These are phyloP conservation scores for Niveomyces coronatus DNA, from an alignment of 2,329 filamentous ascomycete species.

Conservation along the genomic window DNA sequence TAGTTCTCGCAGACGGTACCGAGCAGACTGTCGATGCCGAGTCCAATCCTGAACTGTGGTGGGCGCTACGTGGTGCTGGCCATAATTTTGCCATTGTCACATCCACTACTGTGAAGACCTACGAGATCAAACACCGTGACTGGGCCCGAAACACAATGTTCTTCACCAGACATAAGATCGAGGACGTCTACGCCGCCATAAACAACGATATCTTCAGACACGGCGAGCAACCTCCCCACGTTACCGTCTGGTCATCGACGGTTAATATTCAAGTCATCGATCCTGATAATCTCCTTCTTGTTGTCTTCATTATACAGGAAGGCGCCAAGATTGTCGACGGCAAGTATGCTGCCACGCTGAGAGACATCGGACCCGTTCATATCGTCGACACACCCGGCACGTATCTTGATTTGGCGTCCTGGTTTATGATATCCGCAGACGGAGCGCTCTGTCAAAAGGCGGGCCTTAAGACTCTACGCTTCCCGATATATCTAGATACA, in stretches of 20 bases:
- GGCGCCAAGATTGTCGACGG: conserved; percentile 29
- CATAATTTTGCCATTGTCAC: conserved; percentile 52
- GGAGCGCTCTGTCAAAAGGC: conserved; percentile 31
- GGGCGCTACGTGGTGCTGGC: conserved; percentile 46
- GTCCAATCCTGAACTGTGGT: conserved; percentile 45
- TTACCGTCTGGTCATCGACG: conserved; percentile 43
- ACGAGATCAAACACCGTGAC: conserved; percentile 28
- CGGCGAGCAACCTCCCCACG: conserved; percentile 30
- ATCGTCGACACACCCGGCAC: conserved; percentile 23
- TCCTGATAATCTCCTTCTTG: conserved; percentile 30
- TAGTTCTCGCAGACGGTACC: conserved; percentile 41
- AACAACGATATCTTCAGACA: conserved; percentile 34
- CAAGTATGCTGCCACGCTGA: conserved; percentile 32
- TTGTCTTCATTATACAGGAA: conserved; percentile 32
- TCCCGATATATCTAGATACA: conserved; percentile 31
- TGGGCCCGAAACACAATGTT: conserved; percentile 35
- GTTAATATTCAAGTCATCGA: conserved; percentile 29
- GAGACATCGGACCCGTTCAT: conserved; percentile 28
- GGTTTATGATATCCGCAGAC: conserved; percentile 29
- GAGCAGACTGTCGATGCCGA: conserved; percentile 26
- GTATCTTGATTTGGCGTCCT: conserved; percentile 34
- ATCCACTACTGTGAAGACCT: conserved; percentile 36
- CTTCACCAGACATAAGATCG: conserved; percentile 38
- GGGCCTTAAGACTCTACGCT: conserved; percentile 29
- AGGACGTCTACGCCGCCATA: conserved; percentile 33